Conservation (phyloP, 768 basidiomycete species). For the Porphyrellus cyaneotinctus region DNA sequence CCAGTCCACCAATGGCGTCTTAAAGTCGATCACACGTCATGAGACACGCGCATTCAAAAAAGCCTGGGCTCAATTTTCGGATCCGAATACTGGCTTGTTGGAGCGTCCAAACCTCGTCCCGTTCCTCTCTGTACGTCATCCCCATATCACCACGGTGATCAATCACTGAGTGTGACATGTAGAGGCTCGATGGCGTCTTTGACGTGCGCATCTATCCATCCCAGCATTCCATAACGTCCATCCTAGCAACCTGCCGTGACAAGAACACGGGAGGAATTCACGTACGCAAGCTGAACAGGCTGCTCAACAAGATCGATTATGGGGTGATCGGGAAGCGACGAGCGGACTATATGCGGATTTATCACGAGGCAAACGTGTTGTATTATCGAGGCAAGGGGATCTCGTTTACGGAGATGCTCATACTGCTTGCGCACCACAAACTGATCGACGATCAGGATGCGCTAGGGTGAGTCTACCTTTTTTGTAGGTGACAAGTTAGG, state of each 20-base stretch:
- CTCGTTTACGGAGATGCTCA: constrained; percentile 86
- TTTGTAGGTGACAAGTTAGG: background rate
- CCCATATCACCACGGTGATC: background rate
- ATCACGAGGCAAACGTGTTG: constrained; percentile 80
- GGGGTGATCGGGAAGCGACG: constrained; percentile 59
- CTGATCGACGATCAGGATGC: constrained; percentile 88
- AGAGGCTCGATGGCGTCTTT: constrained; percentile 85
- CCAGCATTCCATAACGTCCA: constrained; percentile 57
- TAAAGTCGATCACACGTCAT: constrained; percentile 74
- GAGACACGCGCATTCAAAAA: constrained; percentile 96
- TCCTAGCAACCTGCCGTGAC: constrained; percentile 50
- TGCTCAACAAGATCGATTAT: constrained; percentile 65
- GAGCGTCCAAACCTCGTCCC: constrained; percentile 63
- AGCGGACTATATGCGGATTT: constrained; percentile 68
- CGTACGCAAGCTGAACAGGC: constrained; percentile 52
- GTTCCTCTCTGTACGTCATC: constrained; percentile 72
- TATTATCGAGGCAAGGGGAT: constrained; percentile 75
- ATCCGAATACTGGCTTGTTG: constrained; percentile 73
- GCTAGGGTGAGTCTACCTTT: constrained; percentile 51
- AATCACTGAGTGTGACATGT: background rate
- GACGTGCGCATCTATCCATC: constrained; percentile 82
- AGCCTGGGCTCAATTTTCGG: constrained; percentile 84
- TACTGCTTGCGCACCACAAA: constrained; percentile 86
- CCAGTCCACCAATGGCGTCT: constrained; percentile 74
- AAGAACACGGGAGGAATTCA: constrained; percentile 53